Percentiles rank a stretch among this genome's conserved stretches.
Conservation (phyloP, 176 grass and related monocot species). For the Pontederia paniculata region DNA sequence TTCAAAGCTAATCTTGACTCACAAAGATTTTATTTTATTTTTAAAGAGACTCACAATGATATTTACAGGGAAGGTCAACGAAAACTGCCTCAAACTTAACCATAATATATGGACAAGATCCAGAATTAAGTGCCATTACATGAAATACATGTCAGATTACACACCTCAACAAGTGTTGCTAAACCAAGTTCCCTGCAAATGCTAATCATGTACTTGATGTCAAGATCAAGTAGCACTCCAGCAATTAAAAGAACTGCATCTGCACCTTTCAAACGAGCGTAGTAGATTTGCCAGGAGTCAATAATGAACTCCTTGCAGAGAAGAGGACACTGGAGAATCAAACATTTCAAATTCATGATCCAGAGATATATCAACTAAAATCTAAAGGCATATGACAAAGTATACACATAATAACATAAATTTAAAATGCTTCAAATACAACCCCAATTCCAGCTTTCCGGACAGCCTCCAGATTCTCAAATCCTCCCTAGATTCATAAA, state of each 20-base stretch:
- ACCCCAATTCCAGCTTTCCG: constrained; percentile 64
- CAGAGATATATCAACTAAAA: not conserved
- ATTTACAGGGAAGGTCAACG: too few species aligned
- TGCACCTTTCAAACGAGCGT: constrained; percentile 65
- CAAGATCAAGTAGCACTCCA: constrained; percentile 64
- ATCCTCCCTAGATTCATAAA: constrained; percentile 41
- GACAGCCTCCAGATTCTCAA: constrained; percentile 66
- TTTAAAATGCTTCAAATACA: not conserved
- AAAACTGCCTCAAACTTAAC: too few species aligned
- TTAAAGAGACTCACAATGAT: too few species aligned
- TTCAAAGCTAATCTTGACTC: too few species aligned
- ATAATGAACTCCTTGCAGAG: constrained; percentile 89
- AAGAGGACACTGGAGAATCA: constrained; percentile 61
- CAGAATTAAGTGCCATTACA: too few species aligned
- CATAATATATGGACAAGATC: too few species aligned
- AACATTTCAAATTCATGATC: not conserved
- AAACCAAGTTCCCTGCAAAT: constrained; percentile 53
- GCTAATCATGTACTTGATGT: constrained; percentile 58
- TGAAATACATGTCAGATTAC: not conserved
- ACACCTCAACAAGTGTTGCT: constrained; percentile 70
- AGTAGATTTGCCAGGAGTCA: constrained; percentile 80
- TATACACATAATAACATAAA: constrained; percentile 12
- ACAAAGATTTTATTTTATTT: too few species aligned
- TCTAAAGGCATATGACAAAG: not conserved
- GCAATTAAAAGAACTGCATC: constrained; percentile 81